A percentile compares a stretch with the other conserved stretches of the same genome.
These are phyloP conservation scores for Fraxinus xanthoxyloides DNA, from an alignment of 305 asterid species.

Conservation along the genomic window DNA sequence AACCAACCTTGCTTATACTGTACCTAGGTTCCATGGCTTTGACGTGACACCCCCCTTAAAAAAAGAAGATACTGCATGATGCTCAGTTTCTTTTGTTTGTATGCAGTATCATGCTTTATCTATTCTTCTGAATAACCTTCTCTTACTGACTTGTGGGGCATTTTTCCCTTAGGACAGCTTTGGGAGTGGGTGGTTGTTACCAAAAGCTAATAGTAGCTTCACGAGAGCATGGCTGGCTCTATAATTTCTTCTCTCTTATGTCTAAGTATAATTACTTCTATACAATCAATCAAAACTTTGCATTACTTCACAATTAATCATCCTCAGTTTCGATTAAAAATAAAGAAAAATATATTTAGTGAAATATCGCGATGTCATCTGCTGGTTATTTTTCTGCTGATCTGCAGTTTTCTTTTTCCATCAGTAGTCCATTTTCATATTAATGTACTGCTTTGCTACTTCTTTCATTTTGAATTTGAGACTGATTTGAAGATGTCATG, in stretches of 20 bases:
- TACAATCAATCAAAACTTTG: background rate
- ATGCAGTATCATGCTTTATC: background rate
- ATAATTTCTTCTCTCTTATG: background rate
- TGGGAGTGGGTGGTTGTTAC: background rate
- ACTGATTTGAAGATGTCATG: background rate
- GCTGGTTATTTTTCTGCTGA: slow-evolving; percentile 2
- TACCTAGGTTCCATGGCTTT: slow-evolving; percentile 3
- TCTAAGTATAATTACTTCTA: background rate
- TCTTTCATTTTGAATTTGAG: background rate
- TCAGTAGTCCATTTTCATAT: background rate
- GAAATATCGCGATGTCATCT: background rate
- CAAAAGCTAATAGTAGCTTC: background rate
- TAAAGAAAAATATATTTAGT: background rate
- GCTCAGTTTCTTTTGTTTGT: background rate
- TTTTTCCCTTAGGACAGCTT: background rate
- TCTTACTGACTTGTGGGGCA: background rate
- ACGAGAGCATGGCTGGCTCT: background rate
- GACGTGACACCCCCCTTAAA: background rate
- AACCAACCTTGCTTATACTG: background rate
- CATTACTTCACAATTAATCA: background rate
- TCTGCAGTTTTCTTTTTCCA: background rate
- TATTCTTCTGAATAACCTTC: background rate
- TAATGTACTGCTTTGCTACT: background rate
- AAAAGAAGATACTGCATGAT: background rate
- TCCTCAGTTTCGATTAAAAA: background rate